Evolutionary conservation across 2,329 filamentous ascomycete genomes (phyloP), one percentile per base, ranked within the genome.

Genomic region (Phialocephala subalpina): DNA sequence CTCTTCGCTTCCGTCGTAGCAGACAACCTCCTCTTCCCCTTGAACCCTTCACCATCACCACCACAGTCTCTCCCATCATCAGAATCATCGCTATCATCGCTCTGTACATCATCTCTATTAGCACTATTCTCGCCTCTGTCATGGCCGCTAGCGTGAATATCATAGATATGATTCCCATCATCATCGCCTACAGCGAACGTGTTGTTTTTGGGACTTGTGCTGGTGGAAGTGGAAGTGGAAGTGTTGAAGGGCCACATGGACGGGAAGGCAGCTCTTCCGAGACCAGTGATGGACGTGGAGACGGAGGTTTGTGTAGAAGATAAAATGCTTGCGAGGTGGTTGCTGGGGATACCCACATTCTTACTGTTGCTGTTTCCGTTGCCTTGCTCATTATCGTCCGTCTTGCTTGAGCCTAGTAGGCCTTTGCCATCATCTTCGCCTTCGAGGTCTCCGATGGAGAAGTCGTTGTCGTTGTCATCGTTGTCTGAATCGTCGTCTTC

Each of bases 1-100:
- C 75, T 64, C 67, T 73, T 75, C 55, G 75, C 76, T 67, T 77
- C 75, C 1, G 73, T 77, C 42, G 75, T 77, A 14, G 62, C 66
- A 66, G 70, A 74, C 49, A 74, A 55, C 47, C 72, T 69, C 64
- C 72, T 70, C 66, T 66, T 70, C 20, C 49, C 57, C 18, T 38
- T 57, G 36, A 18, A 29, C 20, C n/a, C 42, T 6, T 52, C 58
- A 22, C 64, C 60, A 38, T 63, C 58, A 36, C 62, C 38, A 20
- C 63, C 72, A 65, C 57, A 68, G 16, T 65, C 69, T 22, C 62
- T 65, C 20, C 58, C 63, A 35, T 63, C 61, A 61, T 68, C 63
- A 12, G 60, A 63, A 42, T 68, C 70, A 63, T 72, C 73, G 56
- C 65, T 69, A 25, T 66, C 62, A 64, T 70, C 69, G 63, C 66